Evolutionary conservation across 148 eudicot genomes (phyloP).

Genomic region (Persicaria maculosa): DNA sequence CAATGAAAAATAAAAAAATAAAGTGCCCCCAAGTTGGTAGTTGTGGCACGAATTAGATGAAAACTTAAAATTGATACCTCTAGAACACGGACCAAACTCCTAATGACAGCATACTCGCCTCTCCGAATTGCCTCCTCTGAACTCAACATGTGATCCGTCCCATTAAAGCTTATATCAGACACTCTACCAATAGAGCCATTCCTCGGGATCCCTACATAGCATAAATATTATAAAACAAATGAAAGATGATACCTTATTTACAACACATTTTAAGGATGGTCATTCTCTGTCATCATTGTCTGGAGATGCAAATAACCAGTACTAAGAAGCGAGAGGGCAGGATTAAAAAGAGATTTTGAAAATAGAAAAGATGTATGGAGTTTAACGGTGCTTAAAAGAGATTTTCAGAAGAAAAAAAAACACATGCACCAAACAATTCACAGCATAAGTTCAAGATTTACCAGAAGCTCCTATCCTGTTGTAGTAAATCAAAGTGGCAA

Average conservation of each 20-base stretch:
- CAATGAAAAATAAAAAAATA: background rate
- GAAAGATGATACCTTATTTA: background rate
- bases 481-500: slow-evolving; percentile 81
- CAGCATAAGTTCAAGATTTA: slow-evolving; percentile 23
- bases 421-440: background rate
- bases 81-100: slow-evolving; percentile 87
- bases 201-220: slow-evolving; percentile 67
- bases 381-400: background rate
- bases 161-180: slow-evolving; percentile 42
- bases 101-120: slow-evolving; percentile 89
- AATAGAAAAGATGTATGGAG: background rate
- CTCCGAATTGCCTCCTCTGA: slow-evolving; percentile 83
- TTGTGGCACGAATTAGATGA: background rate
- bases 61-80: slow-evolving; percentile 43
- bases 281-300: background rate
- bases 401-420: background rate
- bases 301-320: background rate
- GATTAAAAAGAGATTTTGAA: background rate
- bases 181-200: slow-evolving; percentile 61
- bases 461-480: slow-evolving; percentile 89
- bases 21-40: background rate
- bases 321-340: background rate
- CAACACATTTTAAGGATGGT: background rate
- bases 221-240: slow-evolving; percentile 10
- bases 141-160: slow-evolving; percentile 44